Evolutionary conservation across 139 green algal species (phyloP).

Genomic region (Chlamydomonas applanata): DNA sequence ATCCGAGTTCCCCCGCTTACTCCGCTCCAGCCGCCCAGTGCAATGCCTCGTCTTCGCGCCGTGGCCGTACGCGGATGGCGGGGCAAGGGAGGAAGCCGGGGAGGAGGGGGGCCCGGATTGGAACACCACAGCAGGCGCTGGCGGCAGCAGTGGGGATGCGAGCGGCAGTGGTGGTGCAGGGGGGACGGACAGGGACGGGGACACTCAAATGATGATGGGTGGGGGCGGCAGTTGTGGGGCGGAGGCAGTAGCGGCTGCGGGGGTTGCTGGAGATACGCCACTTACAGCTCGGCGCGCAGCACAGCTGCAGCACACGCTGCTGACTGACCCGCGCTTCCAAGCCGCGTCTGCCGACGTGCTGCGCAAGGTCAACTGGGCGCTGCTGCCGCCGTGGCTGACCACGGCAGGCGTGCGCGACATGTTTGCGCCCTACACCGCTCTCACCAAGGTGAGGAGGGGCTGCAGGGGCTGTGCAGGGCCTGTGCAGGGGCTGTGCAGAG

Average conservation of each 20-base stretch:
- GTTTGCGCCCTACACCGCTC: not conserved
- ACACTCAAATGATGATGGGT: too few species aligned
- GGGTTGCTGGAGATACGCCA: not conserved
- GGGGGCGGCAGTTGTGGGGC: not conserved
- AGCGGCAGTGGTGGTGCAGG: too few species aligned
- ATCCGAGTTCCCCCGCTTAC: not conserved
- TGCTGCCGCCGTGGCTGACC: not conserved
- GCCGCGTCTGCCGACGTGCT: not conserved
- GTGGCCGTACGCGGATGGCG: not conserved
- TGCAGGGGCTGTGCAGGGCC: not conserved
- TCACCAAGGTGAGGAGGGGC: not conserved
- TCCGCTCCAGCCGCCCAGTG: not conserved
- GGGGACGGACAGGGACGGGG: too few species aligned
- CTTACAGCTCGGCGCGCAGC: too few species aligned
- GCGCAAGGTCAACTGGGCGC: conserved; percentile 10
- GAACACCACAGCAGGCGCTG: too few species aligned
- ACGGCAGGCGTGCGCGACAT: not conserved
- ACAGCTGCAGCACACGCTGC: not conserved
- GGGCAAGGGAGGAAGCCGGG: too few species aligned
- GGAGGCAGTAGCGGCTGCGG: not conserved
- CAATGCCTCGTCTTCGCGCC: not conserved
- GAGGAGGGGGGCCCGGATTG: too few species aligned
- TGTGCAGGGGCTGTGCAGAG: not conserved
- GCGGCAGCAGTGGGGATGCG: too few species aligned
- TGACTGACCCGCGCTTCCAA: conserved; percentile 1